These are phyloP conservation scores for Sporisorium reilianum DNA, from an alignment of 1,284 basidiomycete species.

Conservation along the genomic window DNA sequence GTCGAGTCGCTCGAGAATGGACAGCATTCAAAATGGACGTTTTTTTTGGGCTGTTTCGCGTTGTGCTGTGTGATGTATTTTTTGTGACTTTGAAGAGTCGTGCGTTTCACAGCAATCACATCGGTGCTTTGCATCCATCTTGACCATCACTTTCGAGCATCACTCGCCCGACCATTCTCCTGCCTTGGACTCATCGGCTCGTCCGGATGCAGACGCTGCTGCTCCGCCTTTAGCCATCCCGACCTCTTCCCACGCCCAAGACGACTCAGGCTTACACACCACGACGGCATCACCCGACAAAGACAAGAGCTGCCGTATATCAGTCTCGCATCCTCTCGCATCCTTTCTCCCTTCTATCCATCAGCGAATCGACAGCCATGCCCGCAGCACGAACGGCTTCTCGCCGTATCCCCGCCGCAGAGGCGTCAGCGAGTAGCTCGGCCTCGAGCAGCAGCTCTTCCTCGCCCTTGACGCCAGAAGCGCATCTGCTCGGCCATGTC, in stretches of 20 bases:
- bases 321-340: not conserved
- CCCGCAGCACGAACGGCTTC: slow-evolving; percentile 33
- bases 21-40: not conserved
- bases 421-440: slow-evolving; percentile 18
- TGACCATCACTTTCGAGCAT: slow-evolving; percentile 1
- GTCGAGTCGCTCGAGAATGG: not conserved
- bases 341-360: not conserved
- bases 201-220: slow-evolving; percentile 9
- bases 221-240: slow-evolving; percentile 13
- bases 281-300: not conserved
- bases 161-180: too few species aligned
- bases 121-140: slow-evolving; percentile 7
- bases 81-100: not conserved
- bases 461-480: slow-evolving; percentile 29
- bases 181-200: not conserved
- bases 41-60: not conserved
- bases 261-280: not conserved
- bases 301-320: not conserved
- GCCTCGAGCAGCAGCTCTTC: slow-evolving; percentile 26
- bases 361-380: slow-evolving; percentile 19
- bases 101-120: not conserved
- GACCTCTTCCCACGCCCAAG: not conserved
- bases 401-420: slow-evolving; percentile 29
- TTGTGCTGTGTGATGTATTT: not conserved
- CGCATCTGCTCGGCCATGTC: slow-evolving; percentile 44